phyloP scores from a whole-genome alignment of 345 rosid species.

The Camelina laxa region DNA sequence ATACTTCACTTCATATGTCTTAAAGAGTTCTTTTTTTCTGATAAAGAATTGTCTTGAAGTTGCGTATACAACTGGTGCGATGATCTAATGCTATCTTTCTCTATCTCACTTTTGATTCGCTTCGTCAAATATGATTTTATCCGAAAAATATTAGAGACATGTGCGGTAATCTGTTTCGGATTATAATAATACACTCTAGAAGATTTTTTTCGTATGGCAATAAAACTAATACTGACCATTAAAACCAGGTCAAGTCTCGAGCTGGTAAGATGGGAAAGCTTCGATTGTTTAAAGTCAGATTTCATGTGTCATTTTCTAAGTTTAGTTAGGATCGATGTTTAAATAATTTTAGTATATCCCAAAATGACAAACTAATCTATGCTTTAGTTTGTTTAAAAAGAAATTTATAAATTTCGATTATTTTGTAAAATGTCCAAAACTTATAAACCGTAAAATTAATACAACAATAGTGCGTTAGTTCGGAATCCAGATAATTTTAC shows the following conservation, averaged over 20 bases:
- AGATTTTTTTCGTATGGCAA: background rate
- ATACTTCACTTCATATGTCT: slow-evolving; percentile 3
- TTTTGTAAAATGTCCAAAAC: too few relatives aligned
- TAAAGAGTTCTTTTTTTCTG: background rate
- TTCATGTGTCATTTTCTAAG: background rate
- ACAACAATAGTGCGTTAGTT: too few relatives aligned
- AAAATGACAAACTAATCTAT: too few relatives aligned
- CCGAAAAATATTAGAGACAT: background rate
- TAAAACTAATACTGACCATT: slow-evolving; percentile 2
- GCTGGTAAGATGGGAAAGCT: background rate
- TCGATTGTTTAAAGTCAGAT: background rate
- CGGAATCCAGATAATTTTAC: too few relatives aligned
- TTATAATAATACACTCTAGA: slow-evolving; percentile 18
- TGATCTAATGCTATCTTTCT: slow-evolving; percentile 20
- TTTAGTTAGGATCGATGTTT: background rate
- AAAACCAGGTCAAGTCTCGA: slow-evolving; percentile 14
- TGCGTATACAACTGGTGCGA: slow-evolving; percentile 43
- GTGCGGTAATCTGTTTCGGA: background rate
- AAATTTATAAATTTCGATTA: too few relatives aligned
- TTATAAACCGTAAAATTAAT: too few relatives aligned
- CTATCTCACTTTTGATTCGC: slow-evolving; percentile 6
- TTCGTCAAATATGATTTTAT: slow-evolving; percentile 37
- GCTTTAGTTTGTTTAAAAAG: too few relatives aligned
- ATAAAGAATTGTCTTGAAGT: slow-evolving; percentile 16
- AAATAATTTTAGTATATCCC: background rate